Conservation (phyloP, 2,329 filamentous ascomycete species). For the Pezicula neosporulosa region DNA sequence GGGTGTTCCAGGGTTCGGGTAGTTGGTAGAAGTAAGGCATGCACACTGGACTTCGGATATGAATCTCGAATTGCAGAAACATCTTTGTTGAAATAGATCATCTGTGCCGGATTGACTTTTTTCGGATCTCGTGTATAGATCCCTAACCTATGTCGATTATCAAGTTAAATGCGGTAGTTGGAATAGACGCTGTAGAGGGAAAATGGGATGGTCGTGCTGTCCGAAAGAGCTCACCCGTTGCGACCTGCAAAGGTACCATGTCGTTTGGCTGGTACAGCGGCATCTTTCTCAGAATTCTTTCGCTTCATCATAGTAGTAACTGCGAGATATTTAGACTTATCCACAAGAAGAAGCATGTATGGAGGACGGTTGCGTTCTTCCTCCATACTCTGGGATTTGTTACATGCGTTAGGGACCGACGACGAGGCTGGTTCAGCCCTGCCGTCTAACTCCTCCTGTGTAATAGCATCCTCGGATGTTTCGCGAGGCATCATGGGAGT, state of each 20-base stretch:
- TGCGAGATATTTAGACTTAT: constrained; percentile 1
- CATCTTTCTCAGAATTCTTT: no score
- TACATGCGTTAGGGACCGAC: constrained; percentile 39
- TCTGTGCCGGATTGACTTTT: constrained; percentile 51
- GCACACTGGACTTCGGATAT: constrained; percentile 82
- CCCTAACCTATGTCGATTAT: constrained; percentile 57
- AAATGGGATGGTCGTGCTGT: constrained; percentile 7
- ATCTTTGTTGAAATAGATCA: constrained; percentile 64
- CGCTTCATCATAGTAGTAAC: no score
- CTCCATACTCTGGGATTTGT: constrained; percentile 5
- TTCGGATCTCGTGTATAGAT: constrained; percentile 64
- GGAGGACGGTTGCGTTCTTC: neutral
- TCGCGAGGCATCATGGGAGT: constrained; percentile 7
- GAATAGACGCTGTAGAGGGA: constrained; percentile 12
- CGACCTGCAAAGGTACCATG: no score
- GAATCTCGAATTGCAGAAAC: constrained; percentile 78
- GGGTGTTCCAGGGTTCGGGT: constrained; percentile 65
- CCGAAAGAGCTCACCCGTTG: no score
- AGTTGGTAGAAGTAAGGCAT: constrained; percentile 83
- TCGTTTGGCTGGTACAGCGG: no score
- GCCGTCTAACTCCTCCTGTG: constrained; percentile 36
- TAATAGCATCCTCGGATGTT: constrained; percentile 35
- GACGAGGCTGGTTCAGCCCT: constrained; percentile 28
- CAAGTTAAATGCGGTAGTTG: constrained; percentile 21
- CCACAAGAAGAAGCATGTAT: neutral